A percentile compares a stretch with the other conserved stretches of the same genome.
Conservation (phyloP, 1,284 basidiomycete species). For the Leccinum subrobustum region DNA sequence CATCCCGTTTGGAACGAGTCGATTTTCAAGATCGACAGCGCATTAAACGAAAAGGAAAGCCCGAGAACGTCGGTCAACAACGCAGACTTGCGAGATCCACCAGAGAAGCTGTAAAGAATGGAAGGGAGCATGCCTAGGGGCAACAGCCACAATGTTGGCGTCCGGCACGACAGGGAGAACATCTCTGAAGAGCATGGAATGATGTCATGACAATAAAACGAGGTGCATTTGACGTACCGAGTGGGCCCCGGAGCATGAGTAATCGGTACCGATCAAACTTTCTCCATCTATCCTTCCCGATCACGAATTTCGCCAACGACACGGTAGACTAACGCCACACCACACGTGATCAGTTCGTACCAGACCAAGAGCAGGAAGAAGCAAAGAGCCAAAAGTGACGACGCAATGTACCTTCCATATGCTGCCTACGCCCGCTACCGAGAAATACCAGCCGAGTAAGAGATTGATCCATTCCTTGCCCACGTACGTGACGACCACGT, state of each 20-base stretch:
- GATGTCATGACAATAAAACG: slow-evolving; percentile 4
- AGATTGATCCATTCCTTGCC: slow-evolving; percentile 84
- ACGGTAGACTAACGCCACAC: slow-evolving; percentile 44
- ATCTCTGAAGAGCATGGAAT: slow-evolving; percentile 36
- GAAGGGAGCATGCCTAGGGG: slow-evolving; percentile 69
- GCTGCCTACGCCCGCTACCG: slow-evolving; percentile 58
- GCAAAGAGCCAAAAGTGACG: not conserved
- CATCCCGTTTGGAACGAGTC: slow-evolving; percentile 91
- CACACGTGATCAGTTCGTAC: not conserved
- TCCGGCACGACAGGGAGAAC: slow-evolving; percentile 52
- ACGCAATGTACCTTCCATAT: slow-evolving; percentile 56
- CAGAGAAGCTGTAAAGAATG: slow-evolving; percentile 60
- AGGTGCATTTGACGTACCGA: slow-evolving; percentile 36
- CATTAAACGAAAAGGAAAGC: slow-evolving; percentile 82
- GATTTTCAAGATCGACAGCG: slow-evolving; percentile 79
- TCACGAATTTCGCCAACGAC: slow-evolving; percentile 44
- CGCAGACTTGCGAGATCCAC: slow-evolving; percentile 56
- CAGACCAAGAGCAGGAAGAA: not conserved
- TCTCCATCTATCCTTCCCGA: slow-evolving; percentile 54
- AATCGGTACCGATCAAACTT: slow-evolving; percentile 49
- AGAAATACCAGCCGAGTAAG: slow-evolving; percentile 77
- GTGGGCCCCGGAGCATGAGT: slow-evolving; percentile 42
- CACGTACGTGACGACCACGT: slow-evolving; percentile 71
- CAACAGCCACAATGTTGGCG: slow-evolving; percentile 64
- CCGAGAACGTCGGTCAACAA: slow-evolving; percentile 81